These are phyloP conservation scores for Tolypocladium nubicola DNA, from an alignment of 2,329 filamentous ascomycete species.

Conservation along the genomic window DNA sequence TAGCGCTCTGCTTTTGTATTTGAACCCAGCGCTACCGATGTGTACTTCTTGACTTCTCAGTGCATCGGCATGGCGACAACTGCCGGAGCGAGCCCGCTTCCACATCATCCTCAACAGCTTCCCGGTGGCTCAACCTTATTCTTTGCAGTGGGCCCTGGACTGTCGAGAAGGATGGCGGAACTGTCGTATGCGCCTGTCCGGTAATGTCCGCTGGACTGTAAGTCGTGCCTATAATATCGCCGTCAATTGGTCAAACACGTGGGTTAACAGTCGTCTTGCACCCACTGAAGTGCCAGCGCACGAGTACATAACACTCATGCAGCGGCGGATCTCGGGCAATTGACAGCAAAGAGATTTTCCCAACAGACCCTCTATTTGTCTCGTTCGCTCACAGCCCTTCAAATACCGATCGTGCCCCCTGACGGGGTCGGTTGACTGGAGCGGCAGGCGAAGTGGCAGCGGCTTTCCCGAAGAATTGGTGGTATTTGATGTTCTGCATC, in stretches of 20 bases:
- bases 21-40: neutral
- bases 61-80: neutral
- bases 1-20: neutral
- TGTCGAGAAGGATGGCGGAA: neutral
- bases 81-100: neutral
- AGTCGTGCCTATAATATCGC: neutral
- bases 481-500: conserved; percentile 91
- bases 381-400: conserved; percentile 47
- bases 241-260: neutral
- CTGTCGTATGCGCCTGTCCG: neutral
- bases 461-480: conserved; percentile 77
- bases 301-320: conserved; percentile 85
- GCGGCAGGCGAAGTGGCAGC: conserved; percentile 60
- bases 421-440: conserved; percentile 50
- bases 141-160: neutral
- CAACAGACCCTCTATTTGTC: conserved; percentile 60
- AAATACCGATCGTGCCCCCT: conserved; percentile 12
- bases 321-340: conserved; percentile 92
- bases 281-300: conserved; percentile 80
- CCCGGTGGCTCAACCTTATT: neutral
- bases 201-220: neutral
- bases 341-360: conserved; percentile 74
- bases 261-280: conserved; percentile 37
- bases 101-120: neutral
- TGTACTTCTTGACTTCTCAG: neutral